These are phyloP conservation scores for Pichia paraexigua DNA, from an alignment of 805 yeast genomes.

Conservation along the genomic window DNA sequence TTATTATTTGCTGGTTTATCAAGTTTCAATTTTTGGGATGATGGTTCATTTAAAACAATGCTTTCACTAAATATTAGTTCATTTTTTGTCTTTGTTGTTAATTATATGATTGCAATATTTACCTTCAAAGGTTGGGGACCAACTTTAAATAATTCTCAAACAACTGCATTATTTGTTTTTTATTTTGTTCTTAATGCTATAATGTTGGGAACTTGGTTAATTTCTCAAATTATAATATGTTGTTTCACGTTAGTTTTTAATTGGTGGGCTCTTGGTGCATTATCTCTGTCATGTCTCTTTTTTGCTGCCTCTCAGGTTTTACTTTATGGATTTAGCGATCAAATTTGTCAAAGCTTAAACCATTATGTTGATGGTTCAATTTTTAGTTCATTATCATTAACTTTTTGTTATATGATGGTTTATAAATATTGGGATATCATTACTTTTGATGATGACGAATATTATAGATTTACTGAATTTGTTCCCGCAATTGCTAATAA, in stretches of 20 bases:
- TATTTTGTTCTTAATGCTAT: conserved; percentile 66
- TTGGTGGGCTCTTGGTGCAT: conserved; percentile 88
- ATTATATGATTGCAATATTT: conserved; percentile 59
- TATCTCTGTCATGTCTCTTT: conserved; percentile 59
- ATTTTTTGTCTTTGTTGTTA: conserved; percentile 49
- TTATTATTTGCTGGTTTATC: conserved; percentile 67
- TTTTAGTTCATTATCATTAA: conserved; percentile 72
- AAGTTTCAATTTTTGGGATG: conserved; percentile 92
- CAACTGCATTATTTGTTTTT: conserved; percentile 63
- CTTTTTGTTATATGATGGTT: conserved; percentile 86
- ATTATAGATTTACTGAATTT: conserved; percentile 33
- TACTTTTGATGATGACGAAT: conserved; percentile 90
- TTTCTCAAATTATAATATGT: conserved; percentile 63
- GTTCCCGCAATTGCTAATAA: conserved; percentile 17
- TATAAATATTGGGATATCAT: conserved; percentile 96
- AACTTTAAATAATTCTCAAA: conserved; percentile 40
- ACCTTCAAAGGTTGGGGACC: conserved; percentile 66
- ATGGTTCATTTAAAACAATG: conserved; percentile 69
- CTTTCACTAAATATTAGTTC: conserved; percentile 45
- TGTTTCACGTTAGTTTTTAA: conserved; percentile 54
- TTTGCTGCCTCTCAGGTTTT: conserved; percentile 76
- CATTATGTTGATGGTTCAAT: conserved; percentile 91
- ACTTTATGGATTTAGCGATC: conserved; percentile 57
- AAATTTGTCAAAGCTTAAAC: conserved; percentile 60
- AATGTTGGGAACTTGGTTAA: conserved; percentile 50